Evolutionary conservation across 164 flowering plant species (phyloP), one percentile per base, ranked within the genome.

Genomic region (Berberis thunbergii): DNA sequence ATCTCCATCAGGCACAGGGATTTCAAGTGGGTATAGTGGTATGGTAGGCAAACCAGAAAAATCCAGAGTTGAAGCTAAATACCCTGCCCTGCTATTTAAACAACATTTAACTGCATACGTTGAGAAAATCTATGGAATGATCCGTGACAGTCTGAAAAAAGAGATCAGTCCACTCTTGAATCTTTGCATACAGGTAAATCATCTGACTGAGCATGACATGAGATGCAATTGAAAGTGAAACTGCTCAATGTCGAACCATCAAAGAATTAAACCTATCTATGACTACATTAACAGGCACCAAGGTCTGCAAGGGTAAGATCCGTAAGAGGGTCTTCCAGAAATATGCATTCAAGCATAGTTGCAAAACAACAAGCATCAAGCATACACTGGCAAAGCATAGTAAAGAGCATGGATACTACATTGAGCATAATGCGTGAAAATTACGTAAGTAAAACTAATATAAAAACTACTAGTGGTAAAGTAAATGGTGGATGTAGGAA

Each of bases 31-130:
- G 46, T 89, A 85, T 72, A 85, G 91, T 73, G 96, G 92, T 70
- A 82, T 87, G 87, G 84, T 74, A 63, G 86, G 82, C 49, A 82
- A 78, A 69, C 76, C 81, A 61, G 79, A 77, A 3, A 48, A 77
- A 69, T 75, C 82, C 63, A 85, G 79, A 73, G 81, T 87, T 41
- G 94, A 87, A 70, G 87, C 97, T 41, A 91, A 89, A 69, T 91
- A 91, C 72, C 97, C 96, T 42, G 97, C 96, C 9, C 72, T 91
- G 12, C 67, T 91, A 54, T 91, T 91, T 65, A 91, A 91, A 81
- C 97, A 91, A 59, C 97, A 90, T 41, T 69, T 90, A 45, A 81
- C 97, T 8, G 95, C 97, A 41, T 88, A 76, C 70, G 87, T 91
- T 26, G 97, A 91, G 75, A 91, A 85, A 73, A 77, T 87, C 61